Evolutionary conservation across 805 yeast species (phyloP).

Genomic region (Candida insectalens): DNA sequence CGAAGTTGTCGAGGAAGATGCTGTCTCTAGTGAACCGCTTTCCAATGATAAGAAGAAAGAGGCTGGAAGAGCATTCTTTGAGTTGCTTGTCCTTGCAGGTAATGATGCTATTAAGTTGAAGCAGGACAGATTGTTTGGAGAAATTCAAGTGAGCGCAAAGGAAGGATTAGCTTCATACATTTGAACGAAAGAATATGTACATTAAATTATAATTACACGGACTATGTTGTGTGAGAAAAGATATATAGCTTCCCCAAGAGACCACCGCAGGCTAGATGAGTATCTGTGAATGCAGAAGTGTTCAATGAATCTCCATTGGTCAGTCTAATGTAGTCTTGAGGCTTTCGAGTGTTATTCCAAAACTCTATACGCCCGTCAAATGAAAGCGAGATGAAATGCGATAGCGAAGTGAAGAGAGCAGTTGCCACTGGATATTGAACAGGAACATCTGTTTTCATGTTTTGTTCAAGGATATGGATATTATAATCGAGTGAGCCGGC

Average conservation of each 20-base stretch:
- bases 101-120: slow-evolving; percentile 55
- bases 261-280: slow-evolving; percentile 12
- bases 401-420: not conserved
- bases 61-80: slow-evolving; percentile 71
- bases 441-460: not conserved
- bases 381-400: not conserved
- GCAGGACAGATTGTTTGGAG: slow-evolving; percentile 54
- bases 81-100: slow-evolving; percentile 72
- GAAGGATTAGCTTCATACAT: slow-evolving; percentile 1
- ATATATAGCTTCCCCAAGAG: slow-evolving; percentile 14
- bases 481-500: slow-evolving; percentile 5
- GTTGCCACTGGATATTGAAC: slow-evolving; percentile 1
- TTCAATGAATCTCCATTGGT: slow-evolving; percentile 2
- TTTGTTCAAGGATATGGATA: not conserved
- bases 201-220: not conserved
- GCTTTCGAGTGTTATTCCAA: not conserved
- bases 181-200: not conserved
- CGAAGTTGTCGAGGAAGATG: slow-evolving; percentile 32
- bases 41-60: slow-evolving; percentile 37
- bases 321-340: not conserved
- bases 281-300: slow-evolving; percentile 5
- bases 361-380: slow-evolving; percentile 1
- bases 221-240: no score
- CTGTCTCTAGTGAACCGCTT: slow-evolving; percentile 22
- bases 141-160: slow-evolving; percentile 34